Evolutionary conservation across 2,329 filamentous ascomycete species (phyloP).

Genomic region (Graphilbum ipis-grandicollis): DNA sequence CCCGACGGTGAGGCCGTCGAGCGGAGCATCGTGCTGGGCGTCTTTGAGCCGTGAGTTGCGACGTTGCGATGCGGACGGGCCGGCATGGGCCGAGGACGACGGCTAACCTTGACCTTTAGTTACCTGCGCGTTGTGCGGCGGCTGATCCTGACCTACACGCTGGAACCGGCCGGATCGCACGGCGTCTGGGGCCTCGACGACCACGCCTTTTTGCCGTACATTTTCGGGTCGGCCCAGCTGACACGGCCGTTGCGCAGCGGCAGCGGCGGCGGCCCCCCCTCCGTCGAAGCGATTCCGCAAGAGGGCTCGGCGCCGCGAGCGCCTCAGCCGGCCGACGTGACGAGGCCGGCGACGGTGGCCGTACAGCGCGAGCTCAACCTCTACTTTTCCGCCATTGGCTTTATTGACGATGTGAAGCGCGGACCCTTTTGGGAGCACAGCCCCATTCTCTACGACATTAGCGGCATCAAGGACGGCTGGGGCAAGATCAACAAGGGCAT

Average conservation of each 20-base stretch:
- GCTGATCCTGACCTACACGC: constrained; percentile 76
- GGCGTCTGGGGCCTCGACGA: constrained; percentile 99
- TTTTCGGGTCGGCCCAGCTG: constrained; percentile 85
- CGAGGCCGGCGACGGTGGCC: constrained; percentile 45
- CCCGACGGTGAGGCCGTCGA: constrained; percentile 39
- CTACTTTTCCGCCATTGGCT: constrained; percentile 91
- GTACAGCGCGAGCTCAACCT: constrained; percentile 52
- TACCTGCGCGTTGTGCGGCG: constrained; percentile 68
- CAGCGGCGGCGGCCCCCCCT: constrained; percentile 16
- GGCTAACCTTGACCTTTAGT: constrained; percentile 23
- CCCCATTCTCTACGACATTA: constrained; percentile 86
- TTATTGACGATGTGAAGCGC: constrained; percentile 93
- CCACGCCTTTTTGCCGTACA: constrained; percentile 84
- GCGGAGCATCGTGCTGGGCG: constrained; percentile 61
- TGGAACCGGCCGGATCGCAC: constrained; percentile 90
- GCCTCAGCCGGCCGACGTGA: constrained; percentile 54
- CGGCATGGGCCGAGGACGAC: too few relatives aligned
- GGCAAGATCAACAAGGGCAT: constrained; percentile 98
- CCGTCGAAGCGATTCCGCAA: constrained; percentile 43
- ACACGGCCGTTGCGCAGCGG: constrained; percentile 52
- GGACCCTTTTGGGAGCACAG: constrained; percentile 97
- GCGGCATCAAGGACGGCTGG: constrained; percentile 84
- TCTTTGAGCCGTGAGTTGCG: constrained; percentile 60
- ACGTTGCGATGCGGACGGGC: too few relatives aligned
- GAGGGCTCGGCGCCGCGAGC: constrained; percentile 62